Percentiles rank a stretch among this genome's conserved stretches.
These are phyloP conservation scores for Lachnellula arida DNA, from an alignment of 2,329 filamentous ascomycete genomes.

Conservation along the genomic window DNA sequence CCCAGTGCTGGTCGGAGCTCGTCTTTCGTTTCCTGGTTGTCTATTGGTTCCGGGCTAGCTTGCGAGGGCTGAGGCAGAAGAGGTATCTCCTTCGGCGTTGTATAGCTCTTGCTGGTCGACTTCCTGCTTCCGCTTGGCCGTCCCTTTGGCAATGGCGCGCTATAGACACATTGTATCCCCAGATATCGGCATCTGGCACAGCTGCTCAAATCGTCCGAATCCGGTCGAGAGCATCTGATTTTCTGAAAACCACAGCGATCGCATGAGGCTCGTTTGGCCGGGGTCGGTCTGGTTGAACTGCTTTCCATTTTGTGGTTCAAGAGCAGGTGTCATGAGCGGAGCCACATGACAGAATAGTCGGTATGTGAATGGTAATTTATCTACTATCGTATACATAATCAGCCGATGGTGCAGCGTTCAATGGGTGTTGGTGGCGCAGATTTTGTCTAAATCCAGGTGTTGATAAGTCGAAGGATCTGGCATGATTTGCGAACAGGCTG, in stretches of 20 bases:
- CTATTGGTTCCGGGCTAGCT: conserved; percentile 6
- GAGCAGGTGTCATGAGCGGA: not conserved
- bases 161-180: conserved; percentile 6
- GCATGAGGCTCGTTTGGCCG: conserved; percentile 7
- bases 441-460: not conserved
- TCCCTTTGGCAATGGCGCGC: conserved; percentile 7
- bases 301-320: conserved; percentile 5
- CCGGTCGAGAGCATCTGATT: conserved; percentile 5
- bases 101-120: conserved; percentile 2
- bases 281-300: conserved; percentile 5
- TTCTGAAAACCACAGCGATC: conserved; percentile 5
- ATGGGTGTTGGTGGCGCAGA: not conserved
- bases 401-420: conserved; percentile 1
- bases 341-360: conserved; percentile 7
- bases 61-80: conserved; percentile 7
- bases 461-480: conserved; percentile 1
- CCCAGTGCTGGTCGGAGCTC: conserved; percentile 5
- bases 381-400: conserved; percentile 4
- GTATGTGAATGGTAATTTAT: conserved; percentile 6
- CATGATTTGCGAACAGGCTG: conserved; percentile 1
- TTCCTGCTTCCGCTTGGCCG: conserved; percentile 6
- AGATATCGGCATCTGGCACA: conserved; percentile 6
- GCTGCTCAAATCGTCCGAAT: conserved; percentile 4
- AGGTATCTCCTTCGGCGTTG: conserved; percentile 1
- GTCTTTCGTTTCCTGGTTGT: conserved; percentile 7